Percentiles rank a stretch among this genome's conserved stretches.
Conservation (phyloP, 768 basidiomycete species). For the Paxillus involutus region DNA sequence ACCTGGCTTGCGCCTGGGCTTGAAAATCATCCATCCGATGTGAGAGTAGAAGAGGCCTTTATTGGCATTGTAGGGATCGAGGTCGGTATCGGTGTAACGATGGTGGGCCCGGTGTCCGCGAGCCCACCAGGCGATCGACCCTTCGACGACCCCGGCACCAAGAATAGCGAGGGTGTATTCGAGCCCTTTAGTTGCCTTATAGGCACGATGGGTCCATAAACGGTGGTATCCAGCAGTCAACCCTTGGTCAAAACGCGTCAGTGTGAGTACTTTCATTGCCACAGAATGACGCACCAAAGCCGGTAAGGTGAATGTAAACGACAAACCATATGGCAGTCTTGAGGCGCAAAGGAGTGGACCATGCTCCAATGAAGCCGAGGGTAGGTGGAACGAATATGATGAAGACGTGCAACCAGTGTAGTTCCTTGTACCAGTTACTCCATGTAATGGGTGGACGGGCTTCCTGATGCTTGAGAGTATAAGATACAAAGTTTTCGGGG, state of each 20-base stretch:
- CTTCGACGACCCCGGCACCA: slow-evolving; percentile 88
- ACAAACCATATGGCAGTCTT: too few relatives aligned
- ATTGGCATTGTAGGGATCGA: slow-evolving; percentile 90
- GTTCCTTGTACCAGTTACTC: too few relatives aligned
- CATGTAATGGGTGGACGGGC: too few relatives aligned
- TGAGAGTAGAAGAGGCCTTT: slow-evolving; percentile 83
- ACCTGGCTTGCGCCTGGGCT: slow-evolving; percentile 82
- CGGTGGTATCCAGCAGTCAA: slow-evolving; percentile 93
- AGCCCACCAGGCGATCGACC: slow-evolving; percentile 97
- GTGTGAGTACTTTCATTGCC: background rate
- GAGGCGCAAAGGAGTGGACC: too few relatives aligned
- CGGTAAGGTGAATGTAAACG: too few relatives aligned
- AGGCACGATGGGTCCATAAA: slow-evolving; percentile 90
- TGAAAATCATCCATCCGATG: slow-evolving; percentile 87
- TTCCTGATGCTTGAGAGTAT: slow-evolving; percentile 62
- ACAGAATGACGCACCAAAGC: slow-evolving; percentile 56
- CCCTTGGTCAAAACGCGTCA: slow-evolving; percentile 35
- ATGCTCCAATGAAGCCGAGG: too few relatives aligned
- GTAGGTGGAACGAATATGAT: too few relatives aligned
- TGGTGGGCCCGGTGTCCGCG: slow-evolving; percentile 94
- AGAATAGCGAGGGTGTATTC: slow-evolving; percentile 81
- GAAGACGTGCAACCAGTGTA: too few relatives aligned
- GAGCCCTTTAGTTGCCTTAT: slow-evolving; percentile 82
- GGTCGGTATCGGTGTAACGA: slow-evolving; percentile 91
- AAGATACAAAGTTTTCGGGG: slow-evolving; percentile 74